Evolutionary conservation across 352 stramenopile genomes (phyloP).

Genomic region (Globisporangium iwayamae): DNA sequence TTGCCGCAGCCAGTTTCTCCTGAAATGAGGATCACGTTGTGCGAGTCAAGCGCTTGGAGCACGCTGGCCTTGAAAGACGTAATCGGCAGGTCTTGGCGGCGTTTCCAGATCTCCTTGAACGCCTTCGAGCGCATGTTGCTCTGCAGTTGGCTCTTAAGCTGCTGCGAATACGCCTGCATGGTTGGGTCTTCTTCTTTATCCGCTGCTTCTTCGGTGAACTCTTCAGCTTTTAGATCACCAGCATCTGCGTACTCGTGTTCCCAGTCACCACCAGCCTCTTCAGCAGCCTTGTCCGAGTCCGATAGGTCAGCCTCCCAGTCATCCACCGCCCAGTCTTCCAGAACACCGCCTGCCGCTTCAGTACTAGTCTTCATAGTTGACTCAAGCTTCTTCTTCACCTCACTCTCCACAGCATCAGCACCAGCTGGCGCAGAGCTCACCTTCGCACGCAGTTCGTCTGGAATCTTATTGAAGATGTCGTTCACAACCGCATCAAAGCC

Average conservation of each 20-base stretch:
- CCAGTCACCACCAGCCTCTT: background rate
- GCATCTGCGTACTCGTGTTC: constrained; percentile 2
- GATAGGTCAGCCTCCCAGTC: constrained; percentile 71
- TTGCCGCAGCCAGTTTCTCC: constrained; percentile 95
- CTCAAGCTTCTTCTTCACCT: constrained; percentile 10
- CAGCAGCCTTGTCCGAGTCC: constrained; percentile 17
- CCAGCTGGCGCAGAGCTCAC: background rate
- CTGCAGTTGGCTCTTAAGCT: constrained; percentile 36
- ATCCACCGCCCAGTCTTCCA: constrained; percentile 62
- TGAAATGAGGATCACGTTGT: constrained; percentile 93
- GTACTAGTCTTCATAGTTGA: background rate
- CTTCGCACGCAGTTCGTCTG: constrained; percentile 48
- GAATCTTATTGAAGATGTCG: constrained; percentile 44
- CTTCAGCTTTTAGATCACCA: background rate
- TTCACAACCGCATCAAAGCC: constrained; percentile 55
- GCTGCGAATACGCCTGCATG: constrained; percentile 24
- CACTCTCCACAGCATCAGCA: constrained; percentile 3
- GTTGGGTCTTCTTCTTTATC: constrained; percentile 24
- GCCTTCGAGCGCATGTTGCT: constrained; percentile 29
- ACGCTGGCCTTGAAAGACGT: constrained; percentile 75
- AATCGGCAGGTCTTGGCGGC: constrained; percentile 75
- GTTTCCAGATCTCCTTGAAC: constrained; percentile 39
- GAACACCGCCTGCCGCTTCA: background rate
- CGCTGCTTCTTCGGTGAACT: background rate
- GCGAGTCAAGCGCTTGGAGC: constrained; percentile 58